These are phyloP conservation scores for Fusarium irregulare DNA, from an alignment of 2,329 filamentous ascomycete species.

Conservation along the genomic window DNA sequence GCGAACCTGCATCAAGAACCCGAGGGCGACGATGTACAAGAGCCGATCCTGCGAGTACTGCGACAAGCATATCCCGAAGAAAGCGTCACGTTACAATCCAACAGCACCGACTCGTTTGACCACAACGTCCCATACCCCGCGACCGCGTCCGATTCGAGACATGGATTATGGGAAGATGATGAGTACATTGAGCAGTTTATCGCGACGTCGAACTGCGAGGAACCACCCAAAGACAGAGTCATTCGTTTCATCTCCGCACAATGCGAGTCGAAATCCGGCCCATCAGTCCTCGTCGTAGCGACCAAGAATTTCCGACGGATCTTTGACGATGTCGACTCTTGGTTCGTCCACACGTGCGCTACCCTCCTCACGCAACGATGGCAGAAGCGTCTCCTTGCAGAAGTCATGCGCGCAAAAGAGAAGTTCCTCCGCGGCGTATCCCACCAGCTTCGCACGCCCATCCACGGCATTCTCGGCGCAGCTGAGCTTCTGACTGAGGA, in stretches of 20 bases:
- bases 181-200: constrained; percentile 55
- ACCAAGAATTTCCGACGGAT: constrained; percentile 56
- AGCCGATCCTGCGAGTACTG: constrained; percentile 47
- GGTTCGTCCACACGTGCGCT: constrained; percentile 57
- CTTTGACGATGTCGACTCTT: constrained; percentile 60
- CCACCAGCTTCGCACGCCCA: constrained; percentile 60
- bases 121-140: constrained; percentile 47
- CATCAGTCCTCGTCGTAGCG: constrained; percentile 53
- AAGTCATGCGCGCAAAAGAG: constrained; percentile 58
- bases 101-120: constrained; percentile 40
- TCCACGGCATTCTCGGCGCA: constrained; percentile 58
- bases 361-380: constrained; percentile 52
- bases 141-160: constrained; percentile 46
- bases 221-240: constrained; percentile 43
- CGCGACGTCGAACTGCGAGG: constrained; percentile 49
- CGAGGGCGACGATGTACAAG: constrained; percentile 32
- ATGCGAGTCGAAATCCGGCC: constrained; percentile 49
- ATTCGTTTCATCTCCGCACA: constrained; percentile 54
- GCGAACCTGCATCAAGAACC: constrained; percentile 40
- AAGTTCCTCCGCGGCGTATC: constrained; percentile 59
- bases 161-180: constrained; percentile 58
- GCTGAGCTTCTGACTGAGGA: constrained; percentile 57
- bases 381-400: constrained; percentile 53
- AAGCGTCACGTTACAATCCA: constrained; percentile 44
- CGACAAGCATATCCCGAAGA: constrained; percentile 50